phyloP scores from a whole-genome alignment of 768 basidiomycete species.

The Antrodiella citrinella region DNA sequence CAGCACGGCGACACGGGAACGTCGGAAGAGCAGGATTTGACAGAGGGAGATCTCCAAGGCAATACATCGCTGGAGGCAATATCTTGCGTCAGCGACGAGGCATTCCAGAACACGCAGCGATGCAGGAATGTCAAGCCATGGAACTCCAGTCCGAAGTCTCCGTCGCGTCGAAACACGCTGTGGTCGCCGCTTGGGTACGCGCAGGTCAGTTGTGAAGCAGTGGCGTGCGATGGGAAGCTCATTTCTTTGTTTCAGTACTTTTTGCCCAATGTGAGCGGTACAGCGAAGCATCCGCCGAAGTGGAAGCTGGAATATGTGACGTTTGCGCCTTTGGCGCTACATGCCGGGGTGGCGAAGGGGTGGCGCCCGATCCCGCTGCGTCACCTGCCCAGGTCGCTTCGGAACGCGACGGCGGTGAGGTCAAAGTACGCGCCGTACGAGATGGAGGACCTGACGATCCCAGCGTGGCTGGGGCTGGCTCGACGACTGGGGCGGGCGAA shows the following conservation, averaged over 20 bases:
- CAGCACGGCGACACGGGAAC: slow-evolving; percentile 34
- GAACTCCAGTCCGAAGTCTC: slow-evolving; percentile 56
- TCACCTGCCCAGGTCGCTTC: slow-evolving; percentile 45
- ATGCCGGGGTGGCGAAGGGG: slow-evolving; percentile 21
- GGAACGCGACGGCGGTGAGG: slow-evolving; percentile 31
- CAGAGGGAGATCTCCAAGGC: neutral
- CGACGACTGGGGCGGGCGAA: slow-evolving; percentile 47
- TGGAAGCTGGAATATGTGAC: slow-evolving; percentile 80
- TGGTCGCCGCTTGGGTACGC: slow-evolving; percentile 79
- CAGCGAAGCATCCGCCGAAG: slow-evolving; percentile 41
- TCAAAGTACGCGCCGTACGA: slow-evolving; percentile 60
- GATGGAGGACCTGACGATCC: slow-evolving; percentile 72
- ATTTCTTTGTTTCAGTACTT: slow-evolving; percentile 42
- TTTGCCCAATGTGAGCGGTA: slow-evolving; percentile 43
- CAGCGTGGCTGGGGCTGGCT: slow-evolving; percentile 63
- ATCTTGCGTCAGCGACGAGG: neutral
- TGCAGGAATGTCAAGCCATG: slow-evolving; percentile 41
- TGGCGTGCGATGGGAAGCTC: neutral
- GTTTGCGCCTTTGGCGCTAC: slow-evolving; percentile 36
- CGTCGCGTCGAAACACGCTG: slow-evolving; percentile 59
- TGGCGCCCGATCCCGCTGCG: slow-evolving; percentile 44
- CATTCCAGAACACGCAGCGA: slow-evolving; percentile 2
- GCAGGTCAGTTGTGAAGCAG: slow-evolving; percentile 46
- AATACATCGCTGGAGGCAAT: neutral
- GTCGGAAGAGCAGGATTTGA: neutral